Conservation (phyloP, 2,329 filamentous ascomycete species). For the Claviceps sp. region DNA sequence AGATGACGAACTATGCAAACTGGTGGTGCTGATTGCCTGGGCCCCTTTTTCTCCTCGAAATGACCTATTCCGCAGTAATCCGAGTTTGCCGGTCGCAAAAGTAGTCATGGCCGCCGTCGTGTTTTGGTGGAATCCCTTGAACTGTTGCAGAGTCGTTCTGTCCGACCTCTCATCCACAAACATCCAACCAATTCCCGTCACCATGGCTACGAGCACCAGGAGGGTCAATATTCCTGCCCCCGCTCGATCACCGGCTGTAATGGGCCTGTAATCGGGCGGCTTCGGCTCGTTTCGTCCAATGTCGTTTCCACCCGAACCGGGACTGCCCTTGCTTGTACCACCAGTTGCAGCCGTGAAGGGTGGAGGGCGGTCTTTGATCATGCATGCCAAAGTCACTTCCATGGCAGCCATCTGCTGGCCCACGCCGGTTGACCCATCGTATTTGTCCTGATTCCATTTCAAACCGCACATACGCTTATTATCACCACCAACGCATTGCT, state of each 20-base stretch:
- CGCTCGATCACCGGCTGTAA: conserved; percentile 47
- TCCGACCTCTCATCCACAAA: conserved; percentile 33
- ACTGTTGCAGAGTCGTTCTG: conserved; percentile 18
- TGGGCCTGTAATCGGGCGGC: conserved; percentile 13
- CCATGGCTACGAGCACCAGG: conserved; percentile 37
- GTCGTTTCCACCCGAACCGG: conserved; percentile 32
- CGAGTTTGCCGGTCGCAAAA: conserved; percentile 6
- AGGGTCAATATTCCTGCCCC: conserved; percentile 55
- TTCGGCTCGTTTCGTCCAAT: conserved; percentile 23
- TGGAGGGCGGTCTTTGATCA: conserved; percentile 31
- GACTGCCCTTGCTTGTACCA: conserved; percentile 40
- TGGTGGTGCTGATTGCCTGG: conserved; percentile 1
- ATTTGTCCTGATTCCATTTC: conserved; percentile 42
- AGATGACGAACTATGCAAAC: conserved; percentile 11
- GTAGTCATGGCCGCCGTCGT: conserved; percentile 9
- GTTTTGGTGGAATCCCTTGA: conserved; percentile 14
- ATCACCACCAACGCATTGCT: conserved; percentile 42
- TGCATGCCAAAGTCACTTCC: conserved; percentile 49
- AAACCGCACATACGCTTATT: conserved; percentile 47
- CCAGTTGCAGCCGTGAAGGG: conserved; percentile 39
- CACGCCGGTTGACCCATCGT: conserved; percentile 47
- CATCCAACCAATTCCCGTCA: conserved; percentile 39
- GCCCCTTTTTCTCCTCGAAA: conserved; percentile 12
- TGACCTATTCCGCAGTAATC: not conserved
- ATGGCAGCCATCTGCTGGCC: conserved; percentile 60